These are phyloP conservation scores for Saccharomycopsis phalli DNA, from an alignment of 1,139 yeast genomes.

Conservation along the genomic window DNA sequence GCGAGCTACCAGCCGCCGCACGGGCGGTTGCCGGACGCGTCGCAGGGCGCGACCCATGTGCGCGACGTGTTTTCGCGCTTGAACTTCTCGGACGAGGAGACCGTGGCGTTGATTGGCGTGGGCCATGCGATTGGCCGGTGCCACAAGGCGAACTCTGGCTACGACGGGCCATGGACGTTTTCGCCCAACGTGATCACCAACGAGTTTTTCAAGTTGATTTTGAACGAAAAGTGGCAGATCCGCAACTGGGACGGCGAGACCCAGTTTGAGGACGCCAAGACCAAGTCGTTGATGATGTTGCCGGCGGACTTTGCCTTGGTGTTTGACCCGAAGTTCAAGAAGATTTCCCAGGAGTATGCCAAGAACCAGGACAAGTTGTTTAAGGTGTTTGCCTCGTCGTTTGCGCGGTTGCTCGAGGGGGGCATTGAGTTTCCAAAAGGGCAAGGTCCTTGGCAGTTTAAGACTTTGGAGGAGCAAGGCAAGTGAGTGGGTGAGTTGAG, in stretches of 20 bases:
- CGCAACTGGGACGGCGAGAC: slow-evolving; percentile 62
- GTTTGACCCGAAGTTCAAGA: slow-evolving; percentile 54
- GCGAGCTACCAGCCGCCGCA: slow-evolving; percentile 47
- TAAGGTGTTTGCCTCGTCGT: slow-evolving; percentile 63
- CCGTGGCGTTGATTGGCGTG: slow-evolving; percentile 70
- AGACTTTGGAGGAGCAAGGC: slow-evolving; percentile 63
- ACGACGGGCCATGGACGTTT: slow-evolving; percentile 94
- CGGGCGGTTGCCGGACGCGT: slow-evolving; percentile 77
- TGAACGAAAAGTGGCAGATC: slow-evolving; percentile 68
- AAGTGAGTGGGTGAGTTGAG: too few species aligned
- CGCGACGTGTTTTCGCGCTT: slow-evolving; percentile 59
- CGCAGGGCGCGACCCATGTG: slow-evolving; percentile 60
- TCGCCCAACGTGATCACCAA: slow-evolving; percentile 78
- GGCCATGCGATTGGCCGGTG: slow-evolving; percentile 83
- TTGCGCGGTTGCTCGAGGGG: slow-evolving; percentile 59
- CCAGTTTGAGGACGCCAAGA: slow-evolving; percentile 68
- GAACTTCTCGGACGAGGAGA: slow-evolving; percentile 76
- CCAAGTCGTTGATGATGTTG: slow-evolving; percentile 80
- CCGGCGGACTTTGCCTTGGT: slow-evolving; percentile 75
- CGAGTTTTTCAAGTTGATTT: slow-evolving; percentile 66
- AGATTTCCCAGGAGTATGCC: slow-evolving; percentile 66
- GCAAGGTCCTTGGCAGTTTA: slow-evolving; percentile 42
- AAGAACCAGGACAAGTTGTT: slow-evolving; percentile 61
- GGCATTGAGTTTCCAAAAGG: slow-evolving; percentile 57
- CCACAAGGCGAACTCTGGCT: slow-evolving; percentile 41